Conservation (phyloP, 2,329 filamentous ascomycete genomes). For the Neonectria faginata region DNA sequence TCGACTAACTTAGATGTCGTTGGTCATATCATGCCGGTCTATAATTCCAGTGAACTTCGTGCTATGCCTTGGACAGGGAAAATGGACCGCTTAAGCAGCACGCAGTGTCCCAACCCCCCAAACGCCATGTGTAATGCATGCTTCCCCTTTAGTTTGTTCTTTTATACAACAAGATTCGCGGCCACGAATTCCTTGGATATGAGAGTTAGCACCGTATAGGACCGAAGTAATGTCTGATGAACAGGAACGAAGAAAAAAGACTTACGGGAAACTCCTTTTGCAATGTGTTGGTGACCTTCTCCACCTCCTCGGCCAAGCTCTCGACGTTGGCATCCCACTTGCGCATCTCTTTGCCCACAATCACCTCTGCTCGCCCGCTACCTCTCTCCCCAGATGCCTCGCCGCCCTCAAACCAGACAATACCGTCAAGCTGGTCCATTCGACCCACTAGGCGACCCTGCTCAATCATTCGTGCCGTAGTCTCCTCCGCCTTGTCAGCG, state of each 20-base stretch:
- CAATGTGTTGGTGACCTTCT: constrained; percentile 84
- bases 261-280: constrained; percentile 81
- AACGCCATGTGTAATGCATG: constrained; percentile 42
- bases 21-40: constrained; percentile 33
- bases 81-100: constrained; percentile 30
- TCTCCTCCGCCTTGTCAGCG: constrained; percentile 86
- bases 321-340: constrained; percentile 93
- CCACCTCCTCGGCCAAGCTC: constrained; percentile 87
- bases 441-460: constrained; percentile 87
- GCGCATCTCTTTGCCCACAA: constrained; percentile 77
- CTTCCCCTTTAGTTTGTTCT: constrained; percentile 29
- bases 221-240: neutral
- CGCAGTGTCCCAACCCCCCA: constrained; percentile 31
- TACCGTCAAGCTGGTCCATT: constrained; percentile 92
- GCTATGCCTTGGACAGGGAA: constrained; percentile 34
- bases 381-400: constrained; percentile 77
- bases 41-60: constrained; percentile 33
- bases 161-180: constrained; percentile 59
- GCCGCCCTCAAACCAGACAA: constrained; percentile 86
- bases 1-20: constrained; percentile 55
- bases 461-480: constrained; percentile 95
- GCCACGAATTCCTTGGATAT: constrained; percentile 65
- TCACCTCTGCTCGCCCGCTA: constrained; percentile 72
- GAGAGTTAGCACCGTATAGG: constrained; percentile 24
- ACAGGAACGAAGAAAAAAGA: constrained; percentile 16